Percentiles rank a stretch among this genome's conserved stretches.
Conservation (phyloP, 176 grass and related monocot species). For the Rhipidocladum racemiflorum region DNA sequence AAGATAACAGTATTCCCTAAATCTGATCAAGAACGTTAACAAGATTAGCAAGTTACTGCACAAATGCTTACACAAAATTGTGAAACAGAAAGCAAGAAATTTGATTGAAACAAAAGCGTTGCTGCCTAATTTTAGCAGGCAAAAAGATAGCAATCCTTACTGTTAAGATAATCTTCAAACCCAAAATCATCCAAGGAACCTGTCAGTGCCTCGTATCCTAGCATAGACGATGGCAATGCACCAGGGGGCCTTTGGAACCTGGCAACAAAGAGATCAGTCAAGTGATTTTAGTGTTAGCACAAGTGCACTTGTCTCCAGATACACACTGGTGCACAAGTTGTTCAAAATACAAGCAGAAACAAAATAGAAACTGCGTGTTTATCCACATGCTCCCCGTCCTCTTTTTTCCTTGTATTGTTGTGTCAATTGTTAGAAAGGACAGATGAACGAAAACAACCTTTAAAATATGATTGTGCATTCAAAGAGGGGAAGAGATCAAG, state of each 20-base stretch:
- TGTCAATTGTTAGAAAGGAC: neutral
- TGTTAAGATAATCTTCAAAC: conserved; percentile 94
- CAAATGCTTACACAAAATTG: neutral
- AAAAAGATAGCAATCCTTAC: conserved; percentile 38
- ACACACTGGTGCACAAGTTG: neutral
- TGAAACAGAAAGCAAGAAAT: conserved; percentile 6
- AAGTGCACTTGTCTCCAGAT: too few species aligned
- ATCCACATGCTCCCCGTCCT: neutral
- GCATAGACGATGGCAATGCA: conserved; percentile 76
- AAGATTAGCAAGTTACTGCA: neutral
- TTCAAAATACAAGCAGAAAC: neutral
- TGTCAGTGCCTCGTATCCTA: conserved; percentile 84
- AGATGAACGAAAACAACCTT: neutral
- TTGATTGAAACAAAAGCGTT: too few species aligned
- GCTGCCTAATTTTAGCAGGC: too few species aligned
- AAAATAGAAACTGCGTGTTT: neutral
- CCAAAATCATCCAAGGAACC: conserved; percentile 95
- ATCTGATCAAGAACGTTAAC: neutral
- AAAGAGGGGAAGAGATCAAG: neutral
- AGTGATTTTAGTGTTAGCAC: neutral
- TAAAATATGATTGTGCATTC: neutral
- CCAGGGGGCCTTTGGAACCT: conserved; percentile 94
- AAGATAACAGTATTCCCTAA: neutral
- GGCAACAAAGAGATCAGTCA: conserved; percentile 9
- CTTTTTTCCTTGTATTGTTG: neutral